Evolutionary conservation across 768 basidiomycete species (phyloP).

Genomic region (Mycena vitilis): DNA sequence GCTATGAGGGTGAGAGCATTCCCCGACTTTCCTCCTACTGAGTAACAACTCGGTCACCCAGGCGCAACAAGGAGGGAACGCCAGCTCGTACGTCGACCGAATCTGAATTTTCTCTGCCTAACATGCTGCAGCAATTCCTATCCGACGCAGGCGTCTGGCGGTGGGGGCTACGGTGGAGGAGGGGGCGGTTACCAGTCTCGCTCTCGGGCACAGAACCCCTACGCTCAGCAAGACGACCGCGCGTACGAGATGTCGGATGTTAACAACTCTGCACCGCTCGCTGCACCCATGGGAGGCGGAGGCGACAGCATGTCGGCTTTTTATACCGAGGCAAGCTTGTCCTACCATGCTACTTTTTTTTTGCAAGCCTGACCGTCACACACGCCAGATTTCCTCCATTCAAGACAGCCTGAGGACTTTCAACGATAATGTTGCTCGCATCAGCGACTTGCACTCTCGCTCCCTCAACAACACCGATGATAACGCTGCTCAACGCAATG

Average conservation of each 20-base stretch:
- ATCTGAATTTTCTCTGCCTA: slow-evolving; percentile 21
- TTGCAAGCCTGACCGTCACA: slow-evolving; percentile 3
- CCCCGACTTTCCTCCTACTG: slow-evolving; percentile 3
- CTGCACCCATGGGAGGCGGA: slow-evolving; percentile 46
- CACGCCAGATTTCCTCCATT: slow-evolving; percentile 73
- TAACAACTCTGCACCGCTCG: slow-evolving; percentile 64
- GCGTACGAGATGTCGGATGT: slow-evolving; percentile 81
- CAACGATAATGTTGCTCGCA: slow-evolving; percentile 74
- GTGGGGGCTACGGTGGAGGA: slow-evolving; percentile 44
- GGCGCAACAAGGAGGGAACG: slow-evolving; percentile 75
- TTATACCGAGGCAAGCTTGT: slow-evolving; percentile 74
- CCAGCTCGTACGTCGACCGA: slow-evolving; percentile 56
- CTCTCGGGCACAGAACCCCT: slow-evolving; percentile 63
- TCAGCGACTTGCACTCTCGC: slow-evolving; percentile 79
- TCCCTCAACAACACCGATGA: slow-evolving; percentile 85
- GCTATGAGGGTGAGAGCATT: slow-evolving; percentile 76
- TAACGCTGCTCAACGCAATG: slow-evolving; percentile 67
- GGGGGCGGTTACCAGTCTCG: slow-evolving; percentile 56
- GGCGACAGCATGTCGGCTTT: slow-evolving; percentile 75
- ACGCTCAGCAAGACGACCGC: slow-evolving; percentile 72
- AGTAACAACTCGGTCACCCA: slow-evolving; percentile 42
- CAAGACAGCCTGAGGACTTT: slow-evolving; percentile 78
- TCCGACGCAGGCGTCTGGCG: slow-evolving; percentile 73
- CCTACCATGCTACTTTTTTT: not conserved
- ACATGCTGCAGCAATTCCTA: slow-evolving; percentile 62